These are phyloP conservation scores for Russula vinacea DNA, from an alignment of 768 basidiomycete genomes.

Conservation along the genomic window DNA sequence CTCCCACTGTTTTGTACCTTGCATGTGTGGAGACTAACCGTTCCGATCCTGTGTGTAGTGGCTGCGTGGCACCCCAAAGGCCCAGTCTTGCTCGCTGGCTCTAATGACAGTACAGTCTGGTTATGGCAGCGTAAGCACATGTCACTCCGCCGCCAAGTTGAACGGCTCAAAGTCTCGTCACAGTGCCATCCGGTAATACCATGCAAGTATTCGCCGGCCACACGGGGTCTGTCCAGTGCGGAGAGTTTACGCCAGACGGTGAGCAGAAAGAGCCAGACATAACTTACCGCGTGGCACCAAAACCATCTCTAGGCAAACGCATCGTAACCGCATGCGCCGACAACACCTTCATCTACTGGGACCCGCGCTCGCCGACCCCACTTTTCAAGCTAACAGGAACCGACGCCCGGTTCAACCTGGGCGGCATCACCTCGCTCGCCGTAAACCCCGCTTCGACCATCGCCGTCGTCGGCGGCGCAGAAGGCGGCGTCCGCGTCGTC, in stretches of 20 bases:
- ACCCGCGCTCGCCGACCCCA: conserved; percentile 74
- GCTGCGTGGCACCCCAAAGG: conserved; percentile 95
- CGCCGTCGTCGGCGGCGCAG: conserved; percentile 85
- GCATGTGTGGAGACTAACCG: conserved; percentile 4
- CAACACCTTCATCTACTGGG: conserved; percentile 85
- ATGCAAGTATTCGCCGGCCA: conserved; percentile 98
- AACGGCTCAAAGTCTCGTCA: conserved; percentile 7
- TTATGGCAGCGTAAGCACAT: conserved; percentile 85
- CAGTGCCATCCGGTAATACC: conserved; percentile 91
- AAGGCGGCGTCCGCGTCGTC: conserved; percentile 82
- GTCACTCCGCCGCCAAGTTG: not conserved
- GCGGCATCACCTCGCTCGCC: conserved; percentile 83
- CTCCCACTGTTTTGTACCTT: not conserved
- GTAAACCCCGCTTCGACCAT: conserved; percentile 83
- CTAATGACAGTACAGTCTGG: conserved; percentile 93
- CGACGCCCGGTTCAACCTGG: conserved; percentile 73
- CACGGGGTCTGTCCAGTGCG: conserved; percentile 76
- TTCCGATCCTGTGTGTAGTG: conserved; percentile 53
- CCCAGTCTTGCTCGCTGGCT: conserved; percentile 80
- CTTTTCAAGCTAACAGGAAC: conserved; percentile 73
- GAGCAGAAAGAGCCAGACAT: too few relatives aligned
- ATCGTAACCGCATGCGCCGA: conserved; percentile 85
- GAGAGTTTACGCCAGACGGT: conserved; percentile 92
- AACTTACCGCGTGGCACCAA: conserved; percentile 5
- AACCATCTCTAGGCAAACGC: conserved; percentile 60